Evolutionary conservation across 768 basidiomycete genomes (phyloP).

Genomic region (Mycena alexandri): DNA sequence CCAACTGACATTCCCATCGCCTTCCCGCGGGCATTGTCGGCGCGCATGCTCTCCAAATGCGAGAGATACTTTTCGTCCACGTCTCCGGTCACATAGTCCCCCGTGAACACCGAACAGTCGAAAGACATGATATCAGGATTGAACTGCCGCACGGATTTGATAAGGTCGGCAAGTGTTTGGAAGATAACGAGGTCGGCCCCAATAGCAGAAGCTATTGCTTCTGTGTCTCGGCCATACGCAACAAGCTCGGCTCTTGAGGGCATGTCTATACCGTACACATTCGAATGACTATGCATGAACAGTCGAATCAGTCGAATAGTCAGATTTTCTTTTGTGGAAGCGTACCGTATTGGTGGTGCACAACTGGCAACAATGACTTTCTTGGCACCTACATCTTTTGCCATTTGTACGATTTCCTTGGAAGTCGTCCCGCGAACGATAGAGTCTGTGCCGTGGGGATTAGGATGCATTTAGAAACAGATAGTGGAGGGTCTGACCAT

Average conservation of each 20-base stretch:
- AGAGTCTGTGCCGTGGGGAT: constrained; percentile 72
- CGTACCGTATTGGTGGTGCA: constrained; percentile 93
- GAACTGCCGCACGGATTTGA: constrained; percentile 86
- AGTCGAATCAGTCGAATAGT: not conserved
- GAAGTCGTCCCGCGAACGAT: constrained; percentile 99
- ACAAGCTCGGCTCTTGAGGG: constrained; percentile 95
- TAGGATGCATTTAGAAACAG: not conserved
- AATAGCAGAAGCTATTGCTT: constrained; percentile 82
- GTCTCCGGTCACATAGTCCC: constrained; percentile 95
- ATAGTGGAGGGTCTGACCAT: constrained; percentile 68
- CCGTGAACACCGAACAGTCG: constrained; percentile 98
- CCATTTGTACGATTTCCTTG: constrained; percentile 99
- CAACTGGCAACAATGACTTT: constrained; percentile 97
- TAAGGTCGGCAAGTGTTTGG: constrained; percentile 91
- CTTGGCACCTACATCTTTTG: constrained; percentile 97
- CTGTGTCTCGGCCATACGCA: constrained; percentile 79
- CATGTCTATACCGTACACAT: constrained; percentile 99
- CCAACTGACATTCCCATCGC: constrained; percentile 34
- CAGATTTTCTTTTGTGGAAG: not conserved
- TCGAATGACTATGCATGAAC: constrained; percentile 70
- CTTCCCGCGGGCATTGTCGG: constrained; percentile 84
- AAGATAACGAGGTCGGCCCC: constrained; percentile 97
- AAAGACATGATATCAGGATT: constrained; percentile 83
- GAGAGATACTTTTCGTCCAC: constrained; percentile 87
- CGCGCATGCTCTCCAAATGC: constrained; percentile 80